A percentile compares a stretch with the other conserved stretches of the same genome.
These are phyloP conservation scores for Saccharomyces jurei DNA, from an alignment of 805 yeast species.

Conservation along the genomic window DNA sequence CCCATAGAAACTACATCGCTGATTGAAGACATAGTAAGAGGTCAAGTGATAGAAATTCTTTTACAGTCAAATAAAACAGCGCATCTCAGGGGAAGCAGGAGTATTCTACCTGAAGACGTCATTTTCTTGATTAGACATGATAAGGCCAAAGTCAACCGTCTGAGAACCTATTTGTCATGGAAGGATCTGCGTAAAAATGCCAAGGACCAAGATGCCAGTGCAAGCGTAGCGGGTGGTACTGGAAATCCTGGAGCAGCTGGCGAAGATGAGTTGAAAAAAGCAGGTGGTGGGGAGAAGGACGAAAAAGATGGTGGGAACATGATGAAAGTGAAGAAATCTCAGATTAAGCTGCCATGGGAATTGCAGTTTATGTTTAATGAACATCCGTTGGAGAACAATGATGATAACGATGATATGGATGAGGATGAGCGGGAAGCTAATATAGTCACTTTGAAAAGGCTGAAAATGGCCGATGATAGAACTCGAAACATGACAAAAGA, in stretches of 20 bases:
- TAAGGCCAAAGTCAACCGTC: conserved; percentile 83
- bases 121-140: conserved; percentile 89
- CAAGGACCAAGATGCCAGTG: conserved; percentile 58
- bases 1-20: conserved; percentile 87
- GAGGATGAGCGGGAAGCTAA: conserved; percentile 89
- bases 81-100: conserved; percentile 67
- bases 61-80: conserved; percentile 75
- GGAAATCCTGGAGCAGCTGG: conserved; percentile 37
- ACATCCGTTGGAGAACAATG: conserved; percentile 69
- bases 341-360: conserved; percentile 91
- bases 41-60: conserved; percentile 84
- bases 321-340: conserved; percentile 62
- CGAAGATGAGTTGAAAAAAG: conserved; percentile 31
- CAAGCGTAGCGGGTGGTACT: conserved; percentile 45
- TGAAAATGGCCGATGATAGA: conserved; percentile 89
- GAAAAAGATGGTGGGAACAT: conserved; percentile 37
- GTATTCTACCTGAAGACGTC: conserved; percentile 86
- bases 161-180: conserved; percentile 90
- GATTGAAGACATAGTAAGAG: conserved; percentile 89
- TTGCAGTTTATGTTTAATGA: conserved; percentile 87
- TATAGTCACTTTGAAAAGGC: conserved; percentile 74
- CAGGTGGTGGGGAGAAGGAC: conserved; percentile 13
- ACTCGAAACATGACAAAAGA: conserved; percentile 91
- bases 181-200: conserved; percentile 88
- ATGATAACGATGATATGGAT: conserved; percentile 60